Base-by-base conservation (phyloP, 192 early-diverging fungal genomes). In the Kickxella alabastrina region DNA sequence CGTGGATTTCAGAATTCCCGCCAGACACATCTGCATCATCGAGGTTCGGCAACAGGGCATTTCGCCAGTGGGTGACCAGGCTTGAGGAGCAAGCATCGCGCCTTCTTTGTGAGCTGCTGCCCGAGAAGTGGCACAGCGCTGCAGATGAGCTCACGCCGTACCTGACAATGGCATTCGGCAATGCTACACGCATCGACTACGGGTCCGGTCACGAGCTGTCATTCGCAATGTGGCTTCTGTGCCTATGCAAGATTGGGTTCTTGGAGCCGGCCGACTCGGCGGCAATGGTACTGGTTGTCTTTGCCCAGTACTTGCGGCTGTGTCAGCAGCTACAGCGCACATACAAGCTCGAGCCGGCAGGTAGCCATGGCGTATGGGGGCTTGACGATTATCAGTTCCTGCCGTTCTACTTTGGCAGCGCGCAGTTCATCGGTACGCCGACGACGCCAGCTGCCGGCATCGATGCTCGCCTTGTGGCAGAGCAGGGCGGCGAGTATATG, bases 341-440 rank as follows among this genome's bases (percentile, higher is more conserved):
- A 2, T 98, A 93, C 75, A 79, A 68, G 36, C 77, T 98, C 7
- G 96, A 98, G 75, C 96, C 96, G 1, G 96, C 96, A 0, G 96
- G 96, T 3, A 89, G 86, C 66, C 96, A 97, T 68, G 96, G 96
- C 17, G 92, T 95, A 6, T 97, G 91, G 91, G 96, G 96, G 25
- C 64, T 98, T 25, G 96, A 98, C 62, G 96, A 98, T 75, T 88
- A 91, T 75, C 94, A 97, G 65, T 97, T 97, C 58, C 64, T 98
- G 54, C 90, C 94, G 15, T 98, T 92, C 69, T 81, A 86, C 27
- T 97, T 88, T 80, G 96, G 96, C n/a, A 86, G 85, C 43, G 71
- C 91, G 6, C 93, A 98, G 75, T 61, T 99, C 32, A 66, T 85
- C 31, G 84, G 87, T 80, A 71, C 65, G 23, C 62, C 68, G 19